phyloP scores from a whole-genome alignment of 2,329 filamentous ascomycete genomes.

The Penicillium occitanis region DNA sequence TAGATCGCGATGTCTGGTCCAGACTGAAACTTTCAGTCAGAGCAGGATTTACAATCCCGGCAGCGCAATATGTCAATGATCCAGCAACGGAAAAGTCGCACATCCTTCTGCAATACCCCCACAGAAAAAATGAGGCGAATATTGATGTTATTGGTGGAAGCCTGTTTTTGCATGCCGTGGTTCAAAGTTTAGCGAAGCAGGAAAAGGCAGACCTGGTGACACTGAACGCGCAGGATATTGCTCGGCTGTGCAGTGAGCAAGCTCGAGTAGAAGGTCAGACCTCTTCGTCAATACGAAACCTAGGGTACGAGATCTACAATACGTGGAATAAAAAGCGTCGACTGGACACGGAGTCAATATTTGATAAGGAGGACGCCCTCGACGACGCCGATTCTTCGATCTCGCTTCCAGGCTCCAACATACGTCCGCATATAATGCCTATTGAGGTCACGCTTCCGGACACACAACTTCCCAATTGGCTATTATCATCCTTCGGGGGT shows the following conservation, averaged over 20 bases:
- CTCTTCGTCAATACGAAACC: conserved; percentile 40
- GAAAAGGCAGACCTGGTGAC: conserved; percentile 49
- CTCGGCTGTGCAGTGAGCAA: conserved; percentile 46
- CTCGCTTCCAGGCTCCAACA: neutral
- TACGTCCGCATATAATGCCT: conserved; percentile 16
- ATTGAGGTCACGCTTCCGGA: conserved; percentile 27
- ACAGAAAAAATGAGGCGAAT: neutral
- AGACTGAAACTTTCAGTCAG: conserved; percentile 54
- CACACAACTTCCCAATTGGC: conserved; percentile 34
- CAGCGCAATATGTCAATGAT: conserved; percentile 43
- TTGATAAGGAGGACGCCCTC: conserved; percentile 49
- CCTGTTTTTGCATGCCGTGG: conserved; percentile 58
- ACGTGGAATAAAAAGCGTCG: conserved; percentile 2
- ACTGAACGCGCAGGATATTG: conserved; percentile 49
- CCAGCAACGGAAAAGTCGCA: conserved; percentile 56
- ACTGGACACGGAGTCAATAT: conserved; percentile 36
- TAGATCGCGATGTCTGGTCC: conserved; percentile 45
- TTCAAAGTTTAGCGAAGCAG: conserved; percentile 62
- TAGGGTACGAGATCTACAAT: conserved; percentile 57
- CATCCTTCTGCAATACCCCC: conserved; percentile 59
- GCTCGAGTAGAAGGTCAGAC: conserved; percentile 37
- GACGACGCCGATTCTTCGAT: conserved; percentile 31
- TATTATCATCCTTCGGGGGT: conserved; percentile 33
- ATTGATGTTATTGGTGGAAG: conserved; percentile 52
- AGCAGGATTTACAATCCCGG: conserved; percentile 50